Evolutionary conservation across 352 stramenopile species (phyloP), one percentile per base, ranked within the genome.

Genomic region (Pythium phragmiticola): DNA sequence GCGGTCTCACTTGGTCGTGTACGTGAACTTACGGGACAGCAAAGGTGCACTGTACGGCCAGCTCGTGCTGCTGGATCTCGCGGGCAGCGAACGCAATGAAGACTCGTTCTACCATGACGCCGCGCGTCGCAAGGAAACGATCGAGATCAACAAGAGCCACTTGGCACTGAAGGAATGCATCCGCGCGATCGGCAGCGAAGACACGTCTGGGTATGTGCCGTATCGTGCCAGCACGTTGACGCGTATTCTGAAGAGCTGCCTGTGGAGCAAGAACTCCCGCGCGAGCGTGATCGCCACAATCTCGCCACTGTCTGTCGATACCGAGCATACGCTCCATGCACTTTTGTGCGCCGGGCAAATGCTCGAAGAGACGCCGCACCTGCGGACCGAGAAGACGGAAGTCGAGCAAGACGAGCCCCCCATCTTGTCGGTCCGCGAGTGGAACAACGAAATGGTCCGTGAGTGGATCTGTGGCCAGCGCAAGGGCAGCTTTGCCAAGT

Each of bases 141-240:
- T 87, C 23, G 82, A 92, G 57, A 95, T 96, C 71, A 96, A 96
- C 66, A 88, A 88, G 63, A 92, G 80, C 49, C 79, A 92, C 30
- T 57, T 92, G 53, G 84, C 84, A 19, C 63, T 96, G 19, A 96
- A 96, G 64, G 78, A 94, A 45, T 94, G 85, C 39, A 80, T 95
- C 53, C 76, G 83, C 7, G 87, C 87, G 16, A 77, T 92, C 28
- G 83, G 80, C 0, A 65, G 72, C 33, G 75, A 87, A 39, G 80
- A 88, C 59, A 76, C 36, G 17, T 79, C 72, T 2, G 77, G 74
- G 1, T 88, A 78, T 45, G 77, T 94, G 17, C 84, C 84, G 23
- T 94, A 91, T 60, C 75, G 86, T 3, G 66, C 77, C 12, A 91
- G 77, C 49, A 81, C 80, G 34, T 70, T 96, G 19, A 95, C 87